Percentiles rank a stretch among this genome's conserved stretches.
phyloP scores from a whole-genome alignment of 1,139 yeast species.

The Suhomyces atakaporum region DNA sequence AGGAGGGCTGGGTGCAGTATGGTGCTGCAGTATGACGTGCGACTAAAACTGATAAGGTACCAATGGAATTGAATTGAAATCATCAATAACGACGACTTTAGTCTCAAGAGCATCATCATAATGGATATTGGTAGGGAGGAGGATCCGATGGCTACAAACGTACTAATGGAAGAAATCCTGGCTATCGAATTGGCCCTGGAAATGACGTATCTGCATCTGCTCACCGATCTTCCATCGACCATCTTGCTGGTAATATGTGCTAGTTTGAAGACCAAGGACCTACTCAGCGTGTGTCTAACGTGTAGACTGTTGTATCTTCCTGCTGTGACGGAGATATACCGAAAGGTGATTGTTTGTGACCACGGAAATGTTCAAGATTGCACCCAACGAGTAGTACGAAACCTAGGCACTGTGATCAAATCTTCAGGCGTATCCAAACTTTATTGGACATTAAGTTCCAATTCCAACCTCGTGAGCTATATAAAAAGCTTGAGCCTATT shows the following conservation, averaged over 20 bases:
- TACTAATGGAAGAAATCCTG: too few relatives aligned
- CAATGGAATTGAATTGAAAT: background rate
- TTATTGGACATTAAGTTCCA: background rate
- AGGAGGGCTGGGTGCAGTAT: background rate
- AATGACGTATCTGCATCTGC: background rate
- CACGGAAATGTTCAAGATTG: conserved; percentile 15
- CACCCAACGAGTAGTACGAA: conserved; percentile 13
- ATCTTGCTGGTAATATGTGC: conserved; percentile 15
- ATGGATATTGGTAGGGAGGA: too few relatives aligned
- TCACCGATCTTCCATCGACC: conserved; percentile 13
- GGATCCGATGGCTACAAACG: too few relatives aligned
- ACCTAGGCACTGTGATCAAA: conserved; percentile 23
- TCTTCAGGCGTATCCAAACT: conserved; percentile 13
- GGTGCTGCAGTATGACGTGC: background rate
- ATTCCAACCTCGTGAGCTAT: background rate
- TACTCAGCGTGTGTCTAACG: conserved; percentile 19
- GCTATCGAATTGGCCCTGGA: background rate
- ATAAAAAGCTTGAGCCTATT: conserved; percentile 3
- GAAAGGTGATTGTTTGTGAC: conserved; percentile 19
- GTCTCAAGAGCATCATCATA: too few relatives aligned
- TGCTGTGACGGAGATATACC: conserved; percentile 21
- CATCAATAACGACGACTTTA: background rate
- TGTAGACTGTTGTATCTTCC: conserved; percentile 22
- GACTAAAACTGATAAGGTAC: background rate
- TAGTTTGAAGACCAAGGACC: conserved; percentile 19